A percentile compares a stretch with the other conserved stretches of the same genome.
These are phyloP conservation scores for Alternaria sp. DNA, from an alignment of 2,329 filamentous ascomycete genomes.

Conservation along the genomic window DNA sequence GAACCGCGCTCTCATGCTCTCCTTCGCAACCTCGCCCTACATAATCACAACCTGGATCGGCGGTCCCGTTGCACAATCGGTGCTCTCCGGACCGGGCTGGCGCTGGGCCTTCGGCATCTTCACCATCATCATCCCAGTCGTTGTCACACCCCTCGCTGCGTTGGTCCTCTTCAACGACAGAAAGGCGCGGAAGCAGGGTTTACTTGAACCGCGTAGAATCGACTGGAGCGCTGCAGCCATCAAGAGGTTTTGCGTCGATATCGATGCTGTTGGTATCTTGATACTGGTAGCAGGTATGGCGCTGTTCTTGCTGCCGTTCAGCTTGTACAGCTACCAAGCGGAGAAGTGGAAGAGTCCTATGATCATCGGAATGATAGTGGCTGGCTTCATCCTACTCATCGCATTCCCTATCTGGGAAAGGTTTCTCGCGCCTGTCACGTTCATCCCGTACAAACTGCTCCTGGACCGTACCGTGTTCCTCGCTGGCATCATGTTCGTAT, in stretches of 20 bases:
- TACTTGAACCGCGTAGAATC: not conserved
- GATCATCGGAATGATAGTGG: conserved; percentile 48
- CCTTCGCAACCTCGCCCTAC: conserved; percentile 67
- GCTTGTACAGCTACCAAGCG: conserved; percentile 51
- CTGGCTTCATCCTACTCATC: conserved; percentile 39
- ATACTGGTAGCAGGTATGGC: conserved; percentile 60
- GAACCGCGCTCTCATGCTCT: conserved; percentile 68
- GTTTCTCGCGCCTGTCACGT: not conserved
- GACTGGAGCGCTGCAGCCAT: not conserved
- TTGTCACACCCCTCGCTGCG: conserved; percentile 65
- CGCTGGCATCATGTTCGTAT: conserved; percentile 55
- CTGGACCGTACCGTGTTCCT: conserved; percentile 53
- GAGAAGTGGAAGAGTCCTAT: conserved; percentile 38
- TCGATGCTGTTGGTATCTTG: not conserved
- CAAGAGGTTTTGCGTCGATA: not conserved
- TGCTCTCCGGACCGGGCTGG: conserved; percentile 63
- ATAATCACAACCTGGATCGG: conserved; percentile 70
- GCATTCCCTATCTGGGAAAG: not conserved
- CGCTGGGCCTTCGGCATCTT: conserved; percentile 72
- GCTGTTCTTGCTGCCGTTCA: conserved; percentile 73
- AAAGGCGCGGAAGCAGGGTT: not conserved
- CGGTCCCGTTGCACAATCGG: conserved; percentile 61
- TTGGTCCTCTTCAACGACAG: conserved; percentile 60
- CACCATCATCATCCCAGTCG: conserved; percentile 66
- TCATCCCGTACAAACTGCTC: conserved; percentile 40